Evolutionary conservation across 495 filamentous ascomycete species (phyloP), one percentile per base, ranked within the genome.

Genomic region (Letharia columbiana): DNA sequence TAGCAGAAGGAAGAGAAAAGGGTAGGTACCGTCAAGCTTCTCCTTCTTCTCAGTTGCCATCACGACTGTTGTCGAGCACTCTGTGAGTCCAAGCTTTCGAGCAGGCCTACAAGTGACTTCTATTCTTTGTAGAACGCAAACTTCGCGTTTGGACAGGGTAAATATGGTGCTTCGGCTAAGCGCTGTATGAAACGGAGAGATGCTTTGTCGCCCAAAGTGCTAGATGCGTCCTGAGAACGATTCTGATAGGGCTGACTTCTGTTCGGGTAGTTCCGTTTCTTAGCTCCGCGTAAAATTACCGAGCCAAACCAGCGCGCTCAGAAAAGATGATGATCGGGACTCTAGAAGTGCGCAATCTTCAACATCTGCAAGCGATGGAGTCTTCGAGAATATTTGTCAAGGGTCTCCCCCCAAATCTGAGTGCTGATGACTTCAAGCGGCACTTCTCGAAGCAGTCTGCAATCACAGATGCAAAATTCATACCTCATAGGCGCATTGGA

Each of bases 311-410:
- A 42, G 10, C 4, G 15, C 15, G 52, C 52, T 15, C n/a, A 15
- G 7, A 7, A 58, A 41, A 58, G 4, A 7, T 28, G n/a, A 17
- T 23, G 20, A 35, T 49, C 23, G 23, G 23, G 23, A 28, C 23
- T 28, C 23, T 28, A 28, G 23, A 28, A 28, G 23, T 28, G 23
- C 23, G 23, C 23, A 28, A 58, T 9, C 39, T 17, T 3, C 41
- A n/a, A 58, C 4, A 15, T 28, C 7, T 44, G 60, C 31, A 56
- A 71, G 60, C 23, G 35, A 84, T 83, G 84, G 81, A 82, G 69
- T 87, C 87, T n/a, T 91, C 95, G 60, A 85, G 94, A 72, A 86
- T 99, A 52, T 99, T 97, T 75, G 86, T 98, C 73, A 89, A 88
- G 76, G 91, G 90, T 67, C 79, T 94, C 56, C 91, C 91, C 49